Evolutionary conservation across 306 rosid genomes (phyloP).

Genomic region (Quercus cerris): DNA sequence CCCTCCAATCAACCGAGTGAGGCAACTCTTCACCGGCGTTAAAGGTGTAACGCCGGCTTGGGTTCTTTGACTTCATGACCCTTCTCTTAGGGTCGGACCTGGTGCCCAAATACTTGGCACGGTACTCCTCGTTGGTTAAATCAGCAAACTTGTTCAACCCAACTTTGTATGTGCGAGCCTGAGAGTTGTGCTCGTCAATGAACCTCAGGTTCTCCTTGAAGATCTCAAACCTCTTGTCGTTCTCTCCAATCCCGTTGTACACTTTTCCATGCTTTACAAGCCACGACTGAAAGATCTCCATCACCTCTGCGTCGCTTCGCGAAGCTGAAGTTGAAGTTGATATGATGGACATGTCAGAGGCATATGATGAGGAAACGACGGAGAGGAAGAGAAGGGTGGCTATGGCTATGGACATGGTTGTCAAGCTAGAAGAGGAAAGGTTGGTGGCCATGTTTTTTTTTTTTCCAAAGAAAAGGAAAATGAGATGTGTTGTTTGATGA

Average conservation of each 20-base stretch:
- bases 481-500: constrained; percentile 18
- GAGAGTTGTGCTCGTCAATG: constrained; percentile 64
- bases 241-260: constrained; percentile 70
- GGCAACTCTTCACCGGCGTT: constrained; percentile 49
- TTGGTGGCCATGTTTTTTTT: neutral
- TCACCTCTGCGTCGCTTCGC: constrained; percentile 49
- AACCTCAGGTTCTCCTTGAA: constrained; percentile 71
- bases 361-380: constrained; percentile 20
- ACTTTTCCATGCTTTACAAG: constrained; percentile 50
- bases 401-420: neutral
- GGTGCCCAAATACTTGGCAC: constrained; percentile 56
- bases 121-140: constrained; percentile 72
- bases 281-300: constrained; percentile 61
- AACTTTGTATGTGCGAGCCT: constrained; percentile 52
- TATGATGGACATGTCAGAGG: constrained; percentile 21
- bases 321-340: neutral
- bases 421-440: neutral
- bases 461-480: neutral
- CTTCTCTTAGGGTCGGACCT: constrained; percentile 43
- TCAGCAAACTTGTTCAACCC: constrained; percentile 84
- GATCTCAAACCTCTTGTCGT: constrained; percentile 56
- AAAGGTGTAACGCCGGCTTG: constrained; percentile 54
- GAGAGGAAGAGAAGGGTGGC: constrained; percentile 33
- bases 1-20: constrained; percentile 75
- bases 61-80: constrained; percentile 47